A percentile compares a stretch with the other conserved stretches of the same genome.
phyloP scores from a whole-genome alignment of 179 eudicot genomes.

The Silene coronaria region DNA sequence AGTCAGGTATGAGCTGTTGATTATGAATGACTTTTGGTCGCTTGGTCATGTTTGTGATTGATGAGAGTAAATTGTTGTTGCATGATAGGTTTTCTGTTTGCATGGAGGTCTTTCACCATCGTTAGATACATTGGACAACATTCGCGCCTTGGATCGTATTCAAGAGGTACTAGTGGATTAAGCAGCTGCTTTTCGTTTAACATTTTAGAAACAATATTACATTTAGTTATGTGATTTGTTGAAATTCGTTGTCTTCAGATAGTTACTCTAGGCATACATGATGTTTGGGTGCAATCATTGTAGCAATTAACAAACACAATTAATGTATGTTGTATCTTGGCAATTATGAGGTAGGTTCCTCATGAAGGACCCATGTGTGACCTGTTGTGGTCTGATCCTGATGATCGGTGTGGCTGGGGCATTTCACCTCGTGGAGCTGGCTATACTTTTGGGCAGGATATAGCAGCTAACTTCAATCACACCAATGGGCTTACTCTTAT shows the following conservation, averaged over 20 bases:
- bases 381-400: slow-evolving; percentile 94
- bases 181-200: background rate
- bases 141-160: slow-evolving; percentile 86
- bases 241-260: too few relatives aligned
- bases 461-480: slow-evolving; percentile 72
- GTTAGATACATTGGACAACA: slow-evolving; percentile 86
- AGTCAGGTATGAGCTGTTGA: slow-evolving; percentile 60
- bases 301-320: background rate
- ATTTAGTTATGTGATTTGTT: background rate
- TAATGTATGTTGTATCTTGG: background rate
- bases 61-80: background rate
- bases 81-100: slow-evolving; percentile 72
- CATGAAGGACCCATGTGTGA: slow-evolving; percentile 99
- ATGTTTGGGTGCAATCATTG: background rate
- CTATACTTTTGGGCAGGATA: slow-evolving; percentile 85
- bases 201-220: background rate
- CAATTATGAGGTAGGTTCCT: slow-evolving; percentile 51
- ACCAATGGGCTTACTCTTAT: slow-evolving; percentile 83
- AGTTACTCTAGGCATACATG: too few relatives aligned
- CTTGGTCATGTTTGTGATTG: background rate
- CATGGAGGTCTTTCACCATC: slow-evolving; percentile 98
- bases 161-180: slow-evolving; percentile 55
- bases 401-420: slow-evolving; percentile 97
- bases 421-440: slow-evolving; percentile 97
- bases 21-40: background rate